phyloP scores from a whole-genome alignment of 768 basidiomycete genomes.

The Erythrobasidium yunnanense region DNA sequence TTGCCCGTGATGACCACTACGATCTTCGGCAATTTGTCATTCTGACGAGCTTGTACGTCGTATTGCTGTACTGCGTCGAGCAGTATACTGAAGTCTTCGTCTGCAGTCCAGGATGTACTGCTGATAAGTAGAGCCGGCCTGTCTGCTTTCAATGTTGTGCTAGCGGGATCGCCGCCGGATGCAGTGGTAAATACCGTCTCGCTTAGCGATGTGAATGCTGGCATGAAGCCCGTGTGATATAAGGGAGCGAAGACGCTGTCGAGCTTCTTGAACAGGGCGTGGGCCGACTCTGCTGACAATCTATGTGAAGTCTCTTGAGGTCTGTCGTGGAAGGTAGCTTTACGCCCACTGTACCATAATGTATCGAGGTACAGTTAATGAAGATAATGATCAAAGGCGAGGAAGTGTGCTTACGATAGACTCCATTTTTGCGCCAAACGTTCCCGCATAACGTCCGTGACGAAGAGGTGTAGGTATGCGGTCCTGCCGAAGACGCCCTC shows the following conservation, averaged over 20 bases:
- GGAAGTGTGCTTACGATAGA: background rate
- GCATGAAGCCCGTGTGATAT: constrained; percentile 59
- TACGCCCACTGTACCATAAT: constrained; percentile 53
- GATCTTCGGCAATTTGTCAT: background rate
- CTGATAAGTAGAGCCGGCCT: constrained; percentile 77
- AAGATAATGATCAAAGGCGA: background rate
- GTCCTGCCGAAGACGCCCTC: constrained; percentile 65
- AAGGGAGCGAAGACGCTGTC: constrained; percentile 42
- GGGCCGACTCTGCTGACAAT: constrained; percentile 52
- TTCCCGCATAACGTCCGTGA: constrained; percentile 75
- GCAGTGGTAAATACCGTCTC: no score
- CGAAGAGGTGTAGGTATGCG: constrained; percentile 85
- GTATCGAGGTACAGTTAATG: constrained; percentile 14
- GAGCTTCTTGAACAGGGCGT: constrained; percentile 1
- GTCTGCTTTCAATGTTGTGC: constrained; percentile 30
- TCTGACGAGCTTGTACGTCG: constrained; percentile 46
- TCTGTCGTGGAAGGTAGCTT: constrained; percentile 72
- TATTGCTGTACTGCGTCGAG: constrained; percentile 63
- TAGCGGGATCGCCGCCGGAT: no score
- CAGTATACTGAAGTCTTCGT: constrained; percentile 85
- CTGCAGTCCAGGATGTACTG: constrained; percentile 93
- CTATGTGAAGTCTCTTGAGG: constrained; percentile 75
- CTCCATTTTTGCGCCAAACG: constrained; percentile 57
- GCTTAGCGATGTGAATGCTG: constrained; percentile 47
- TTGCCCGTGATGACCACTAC: constrained; percentile 29